A percentile compares a stretch with the other conserved stretches of the same genome.
phyloP scores from a whole-genome alignment of 2,329 filamentous ascomycete species.

The Fusarium cicatricum region DNA sequence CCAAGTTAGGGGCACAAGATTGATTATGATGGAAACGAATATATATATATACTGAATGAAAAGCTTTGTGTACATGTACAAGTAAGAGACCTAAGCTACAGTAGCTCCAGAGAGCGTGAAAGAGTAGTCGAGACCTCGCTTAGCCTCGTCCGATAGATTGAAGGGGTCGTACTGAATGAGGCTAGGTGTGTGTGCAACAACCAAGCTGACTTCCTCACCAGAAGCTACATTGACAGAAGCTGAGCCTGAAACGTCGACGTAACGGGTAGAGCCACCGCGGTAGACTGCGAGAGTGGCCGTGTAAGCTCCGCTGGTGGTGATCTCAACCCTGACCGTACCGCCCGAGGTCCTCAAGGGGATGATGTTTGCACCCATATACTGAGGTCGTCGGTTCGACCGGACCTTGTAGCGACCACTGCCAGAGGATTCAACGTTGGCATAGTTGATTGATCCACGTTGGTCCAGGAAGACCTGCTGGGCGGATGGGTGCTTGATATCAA shows the following conservation, averaged over 20 bases:
- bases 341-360: conserved; percentile 51
- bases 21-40: conserved; percentile 10
- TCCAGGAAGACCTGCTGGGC: conserved; percentile 49
- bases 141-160: conserved; percentile 47
- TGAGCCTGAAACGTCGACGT: conserved; percentile 48
- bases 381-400: conserved; percentile 52
- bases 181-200: conserved; percentile 57
- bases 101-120: conserved; percentile 46
- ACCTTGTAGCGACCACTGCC: conserved; percentile 51
- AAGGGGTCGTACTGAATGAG: conserved; percentile 56
- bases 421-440: conserved; percentile 52
- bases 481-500: conserved; percentile 56
- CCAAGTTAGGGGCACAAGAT: too few relatives aligned
- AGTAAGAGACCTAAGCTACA: conserved; percentile 3
- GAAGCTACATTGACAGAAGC: conserved; percentile 46
- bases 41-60: not conserved
- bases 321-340: conserved; percentile 40
- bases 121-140: conserved; percentile 49
- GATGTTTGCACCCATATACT: conserved; percentile 60
- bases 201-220: conserved; percentile 54
- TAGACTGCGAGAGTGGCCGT: conserved; percentile 52
- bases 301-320: conserved; percentile 47
- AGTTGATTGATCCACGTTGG: conserved; percentile 50
- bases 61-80: not conserved
- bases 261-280: conserved; percentile 44